A percentile compares a stretch with the other conserved stretches of the same genome.
Conservation (phyloP, 2,329 filamentous ascomycete genomes). For the Apiospora aurea region DNA sequence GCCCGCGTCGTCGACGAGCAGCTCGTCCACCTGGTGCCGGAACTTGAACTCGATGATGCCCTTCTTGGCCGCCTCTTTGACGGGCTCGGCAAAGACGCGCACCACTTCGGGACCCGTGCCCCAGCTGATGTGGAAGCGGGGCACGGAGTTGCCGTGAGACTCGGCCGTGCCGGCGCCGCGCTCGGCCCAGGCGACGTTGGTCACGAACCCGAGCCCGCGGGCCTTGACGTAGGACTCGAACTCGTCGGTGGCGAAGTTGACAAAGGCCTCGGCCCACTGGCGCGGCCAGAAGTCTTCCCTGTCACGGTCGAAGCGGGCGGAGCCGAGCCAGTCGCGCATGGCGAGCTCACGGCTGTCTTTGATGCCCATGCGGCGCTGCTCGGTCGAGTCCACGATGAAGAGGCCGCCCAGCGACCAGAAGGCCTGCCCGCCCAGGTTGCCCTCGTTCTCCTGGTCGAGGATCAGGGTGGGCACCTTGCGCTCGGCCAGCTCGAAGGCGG, state of each 20-base stretch:
- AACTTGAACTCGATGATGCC: conserved; percentile 63
- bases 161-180: conserved; percentile 61
- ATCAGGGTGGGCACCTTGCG: conserved; percentile 58
- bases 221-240: conserved; percentile 65
- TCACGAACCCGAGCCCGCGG: conserved; percentile 58
- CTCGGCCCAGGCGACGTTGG: conserved; percentile 68
- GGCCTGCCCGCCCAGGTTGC: conserved; percentile 66
- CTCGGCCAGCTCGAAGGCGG: conserved; percentile 62
- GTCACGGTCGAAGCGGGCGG: conserved; percentile 64
- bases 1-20: conserved; percentile 60
- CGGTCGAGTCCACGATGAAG: conserved; percentile 64
- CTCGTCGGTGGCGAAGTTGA: conserved; percentile 65
- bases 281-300: conserved; percentile 64
- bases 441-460: conserved; percentile 64
- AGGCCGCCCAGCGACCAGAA: conserved; percentile 70
- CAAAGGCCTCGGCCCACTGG: conserved; percentile 69
- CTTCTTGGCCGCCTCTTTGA: conserved; percentile 57
- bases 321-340: conserved; percentile 64
- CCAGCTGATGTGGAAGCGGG: conserved; percentile 69
- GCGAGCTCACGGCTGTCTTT: conserved; percentile 64
- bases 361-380: conserved; percentile 65
- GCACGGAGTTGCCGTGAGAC: conserved; percentile 68
- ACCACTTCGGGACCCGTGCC: conserved; percentile 68
- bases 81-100: conserved; percentile 63
- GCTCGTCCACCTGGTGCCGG: conserved; percentile 63